phyloP scores from a whole-genome alignment of 164 flowering plant species.

The Berberis vulgaris region DNA sequence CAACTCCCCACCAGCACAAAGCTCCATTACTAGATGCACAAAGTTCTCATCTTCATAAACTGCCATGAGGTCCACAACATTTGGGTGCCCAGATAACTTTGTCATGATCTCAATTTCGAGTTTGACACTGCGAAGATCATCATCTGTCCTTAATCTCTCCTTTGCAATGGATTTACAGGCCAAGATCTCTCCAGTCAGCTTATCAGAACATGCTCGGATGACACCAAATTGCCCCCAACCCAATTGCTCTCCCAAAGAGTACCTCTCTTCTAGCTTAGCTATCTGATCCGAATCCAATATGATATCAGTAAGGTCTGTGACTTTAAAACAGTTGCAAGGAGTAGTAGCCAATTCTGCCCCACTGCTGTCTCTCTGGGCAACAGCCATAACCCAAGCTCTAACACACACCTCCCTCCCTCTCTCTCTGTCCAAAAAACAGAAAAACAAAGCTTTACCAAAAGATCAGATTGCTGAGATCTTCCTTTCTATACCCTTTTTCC shows the following conservation, averaged over 20 bases:
- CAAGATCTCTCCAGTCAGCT: conserved; percentile 38
- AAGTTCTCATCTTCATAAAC: conserved; percentile 49
- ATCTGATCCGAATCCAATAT: conserved; percentile 35
- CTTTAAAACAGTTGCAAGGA: conserved; percentile 33
- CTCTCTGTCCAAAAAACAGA: neutral
- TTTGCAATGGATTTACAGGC: conserved; percentile 58
- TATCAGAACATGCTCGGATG: conserved; percentile 53
- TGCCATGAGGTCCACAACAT: conserved; percentile 49
- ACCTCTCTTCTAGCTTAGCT: conserved; percentile 38
- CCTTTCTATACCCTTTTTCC: neutral
- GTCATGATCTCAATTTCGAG: conserved; percentile 59
- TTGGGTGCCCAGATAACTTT: conserved; percentile 51
- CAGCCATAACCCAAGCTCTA: conserved; percentile 42
- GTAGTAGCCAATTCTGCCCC: conserved; percentile 8
- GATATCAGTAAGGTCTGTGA: conserved; percentile 25
- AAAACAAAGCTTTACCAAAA: neutral
- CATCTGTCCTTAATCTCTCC: conserved; percentile 36
- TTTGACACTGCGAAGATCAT: conserved; percentile 39
- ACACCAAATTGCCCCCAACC: conserved; percentile 84
- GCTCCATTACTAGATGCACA: conserved; percentile 63
- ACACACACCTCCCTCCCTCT: neutral
- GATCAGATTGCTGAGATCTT: neutral
- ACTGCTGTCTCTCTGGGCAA: conserved; percentile 46
- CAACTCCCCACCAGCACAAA: conserved; percentile 66
- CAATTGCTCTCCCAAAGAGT: conserved; percentile 52